These are phyloP conservation scores for Amaranthus hypochondriacus DNA, from an alignment of 148 eudicot genomes.

Conservation along the genomic window DNA sequence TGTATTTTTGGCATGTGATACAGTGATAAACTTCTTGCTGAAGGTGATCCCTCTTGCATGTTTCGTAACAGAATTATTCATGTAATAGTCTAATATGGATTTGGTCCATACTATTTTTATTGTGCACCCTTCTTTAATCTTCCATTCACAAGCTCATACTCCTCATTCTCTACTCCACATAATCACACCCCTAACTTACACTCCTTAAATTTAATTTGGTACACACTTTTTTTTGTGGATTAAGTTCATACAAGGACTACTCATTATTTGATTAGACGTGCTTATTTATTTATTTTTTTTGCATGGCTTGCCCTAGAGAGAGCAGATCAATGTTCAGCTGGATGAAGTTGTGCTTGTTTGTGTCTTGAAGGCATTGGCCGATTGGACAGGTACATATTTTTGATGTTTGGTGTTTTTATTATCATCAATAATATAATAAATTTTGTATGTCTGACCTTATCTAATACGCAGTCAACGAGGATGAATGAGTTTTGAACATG, in stretches of 20 bases:
- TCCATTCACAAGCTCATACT: too few species aligned
- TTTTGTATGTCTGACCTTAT: background rate
- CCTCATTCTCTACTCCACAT: too few species aligned
- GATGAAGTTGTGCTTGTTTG: constrained; percentile 47
- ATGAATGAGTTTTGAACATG: too few species aligned
- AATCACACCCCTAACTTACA: too few species aligned
- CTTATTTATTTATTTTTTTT: constrained; percentile 4
- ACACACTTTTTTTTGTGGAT: too few species aligned
- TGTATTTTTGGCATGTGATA: constrained; percentile 80
- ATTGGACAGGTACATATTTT: constrained; percentile 63
- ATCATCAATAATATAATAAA: constrained; percentile 5
- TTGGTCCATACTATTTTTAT: too few species aligned
- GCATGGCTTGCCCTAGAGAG: constrained; percentile 38
- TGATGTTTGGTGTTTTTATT: constrained; percentile 2
- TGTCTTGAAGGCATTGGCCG: constrained; percentile 56
- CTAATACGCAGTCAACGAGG: too few species aligned
- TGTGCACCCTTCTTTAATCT: too few species aligned
- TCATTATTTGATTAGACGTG: too few species aligned
- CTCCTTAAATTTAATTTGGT: too few species aligned
- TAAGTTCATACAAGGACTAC: too few species aligned
- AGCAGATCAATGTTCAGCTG: constrained; percentile 43
- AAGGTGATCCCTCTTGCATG: constrained; percentile 43
- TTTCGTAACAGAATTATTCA: background rate
- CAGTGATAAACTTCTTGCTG: constrained; percentile 66
- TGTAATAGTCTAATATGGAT: background rate